Conservation (phyloP, 2,329 filamentous ascomycete genomes). For the Nemania sp. region DNA sequence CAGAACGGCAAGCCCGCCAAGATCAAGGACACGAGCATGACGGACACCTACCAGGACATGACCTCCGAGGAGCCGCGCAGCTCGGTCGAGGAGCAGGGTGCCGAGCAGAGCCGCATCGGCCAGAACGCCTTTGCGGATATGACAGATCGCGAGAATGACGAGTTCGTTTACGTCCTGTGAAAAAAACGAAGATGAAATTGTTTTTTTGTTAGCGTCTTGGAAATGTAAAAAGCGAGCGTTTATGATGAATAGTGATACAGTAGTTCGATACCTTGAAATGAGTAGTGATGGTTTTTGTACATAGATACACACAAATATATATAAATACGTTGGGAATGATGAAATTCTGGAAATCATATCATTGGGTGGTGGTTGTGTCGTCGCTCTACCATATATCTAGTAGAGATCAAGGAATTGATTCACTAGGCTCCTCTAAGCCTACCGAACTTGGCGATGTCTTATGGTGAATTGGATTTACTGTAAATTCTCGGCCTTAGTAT, state of each 20-base stretch:
- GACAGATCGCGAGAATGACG: conserved; percentile 75
- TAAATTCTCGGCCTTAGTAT: no score
- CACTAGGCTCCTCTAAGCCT: not conserved
- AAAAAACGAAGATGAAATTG: not conserved
- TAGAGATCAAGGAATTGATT: not conserved
- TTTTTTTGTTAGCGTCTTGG: not conserved
- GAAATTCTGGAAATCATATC: no score
- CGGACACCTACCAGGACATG: conserved; percentile 58
- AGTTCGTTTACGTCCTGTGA: conserved; percentile 62
- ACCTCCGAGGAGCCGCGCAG: conserved; percentile 53
- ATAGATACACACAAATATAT: not conserved
- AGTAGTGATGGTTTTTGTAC: not conserved
- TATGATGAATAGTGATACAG: not conserved
- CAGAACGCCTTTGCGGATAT: conserved; percentile 67
- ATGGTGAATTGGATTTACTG: no score
- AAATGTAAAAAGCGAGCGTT: not conserved
- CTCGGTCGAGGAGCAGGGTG: conserved; percentile 46
- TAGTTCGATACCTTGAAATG: conserved; percentile 1
- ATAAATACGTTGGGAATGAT: not conserved
- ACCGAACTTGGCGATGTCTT: no score
- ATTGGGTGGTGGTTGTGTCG: no score
- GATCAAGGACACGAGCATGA: conserved; percentile 72
- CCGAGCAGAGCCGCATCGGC: conserved; percentile 53
- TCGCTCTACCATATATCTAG: no score
- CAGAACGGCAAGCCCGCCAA: conserved; percentile 70